These are phyloP conservation scores for Paecilomyces sp. DNA, from an alignment of 2,329 filamentous ascomycete genomes.

Conservation along the genomic window DNA sequence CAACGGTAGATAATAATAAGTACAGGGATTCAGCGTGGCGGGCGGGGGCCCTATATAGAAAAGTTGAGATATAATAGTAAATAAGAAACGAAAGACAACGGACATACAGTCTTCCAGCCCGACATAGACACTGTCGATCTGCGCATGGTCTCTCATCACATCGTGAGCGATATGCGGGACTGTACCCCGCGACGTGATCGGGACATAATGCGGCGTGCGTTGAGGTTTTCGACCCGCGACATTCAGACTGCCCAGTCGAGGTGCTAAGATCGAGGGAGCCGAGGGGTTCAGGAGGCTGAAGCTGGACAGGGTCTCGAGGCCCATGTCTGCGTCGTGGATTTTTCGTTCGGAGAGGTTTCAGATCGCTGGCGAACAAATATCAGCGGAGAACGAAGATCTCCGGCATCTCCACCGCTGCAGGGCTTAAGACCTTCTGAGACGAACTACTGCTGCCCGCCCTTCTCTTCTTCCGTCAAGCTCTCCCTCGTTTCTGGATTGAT, in stretches of 20 bases:
- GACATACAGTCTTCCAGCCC: slow-evolving; percentile 86
- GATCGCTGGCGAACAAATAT: background rate
- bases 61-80: background rate
- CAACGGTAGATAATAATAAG: slow-evolving; percentile 2
- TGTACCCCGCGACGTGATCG: slow-evolving; percentile 71
- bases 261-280: slow-evolving; percentile 29
- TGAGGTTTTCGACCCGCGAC: slow-evolving; percentile 59
- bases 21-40: background rate
- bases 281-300: slow-evolving; percentile 29
- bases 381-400: slow-evolving; percentile 1
- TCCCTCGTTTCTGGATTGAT: background rate
- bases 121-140: slow-evolving; percentile 65
- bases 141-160: slow-evolving; percentile 59
- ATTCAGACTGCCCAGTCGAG: slow-evolving; percentile 62
- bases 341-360: background rate
- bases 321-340: slow-evolving; percentile 15
- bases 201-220: slow-evolving; percentile 76
- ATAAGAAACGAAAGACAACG: background rate
- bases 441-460: background rate
- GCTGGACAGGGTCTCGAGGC: slow-evolving; percentile 17
- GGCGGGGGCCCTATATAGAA: background rate
- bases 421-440: background rate
- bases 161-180: slow-evolving; percentile 88
- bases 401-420: background rate
- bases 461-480: background rate